Base-by-base conservation (phyloP, 805 yeast species). In the Kluyveromyces wickerhamii region DNA sequence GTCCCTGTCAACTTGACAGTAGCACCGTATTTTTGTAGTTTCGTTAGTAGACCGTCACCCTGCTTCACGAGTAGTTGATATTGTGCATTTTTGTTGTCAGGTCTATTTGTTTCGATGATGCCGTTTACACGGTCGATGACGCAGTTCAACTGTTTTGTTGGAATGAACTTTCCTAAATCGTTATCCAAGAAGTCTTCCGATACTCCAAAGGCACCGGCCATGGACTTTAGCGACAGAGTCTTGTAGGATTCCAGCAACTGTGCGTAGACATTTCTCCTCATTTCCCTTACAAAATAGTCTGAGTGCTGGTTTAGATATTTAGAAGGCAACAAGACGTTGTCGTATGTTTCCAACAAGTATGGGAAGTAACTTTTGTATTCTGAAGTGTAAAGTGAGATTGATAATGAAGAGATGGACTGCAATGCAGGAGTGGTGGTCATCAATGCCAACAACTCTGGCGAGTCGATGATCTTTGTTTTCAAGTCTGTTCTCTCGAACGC, bases 131-230 rank as follows among this genome's bases (percentile, higher is more conserved):
- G 76, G 59, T 92, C 98, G 53, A 92, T 86, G 34, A 92, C 88
- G 64, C 98, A 92, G 63, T 88, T 89, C 56, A 92, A 71, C 62
- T 86, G 86, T 57, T 88, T 87, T 60, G 79, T 88, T 24, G 96
- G 95, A 49, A 92, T 86, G 56, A 89, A 86, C 54, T 79, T 82
- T 51, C 95, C 76, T 47, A 92, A 67, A 58, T 92, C 98, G 35
- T 64, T 65, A 59, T 92, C 98, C 51, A 92, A 66, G 54, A 87
- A 92, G 35, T 80, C 92, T 35, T 77, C 79, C 35, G 80, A 69
- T n/a, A 92, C 94, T 36, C 92, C 89, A 65, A 92, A 92, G 35
- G 85, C 85, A 41, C 76, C 77, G 13, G 97, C 96, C 97, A 92
- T 92, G 21, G 95, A 83, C 59, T 78, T 80, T 45, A 89, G 59